Evolutionary conservation across 2,329 filamentous ascomycete genomes (phyloP).

Genomic region (Pseudovirgaria hyperparasitica): DNA sequence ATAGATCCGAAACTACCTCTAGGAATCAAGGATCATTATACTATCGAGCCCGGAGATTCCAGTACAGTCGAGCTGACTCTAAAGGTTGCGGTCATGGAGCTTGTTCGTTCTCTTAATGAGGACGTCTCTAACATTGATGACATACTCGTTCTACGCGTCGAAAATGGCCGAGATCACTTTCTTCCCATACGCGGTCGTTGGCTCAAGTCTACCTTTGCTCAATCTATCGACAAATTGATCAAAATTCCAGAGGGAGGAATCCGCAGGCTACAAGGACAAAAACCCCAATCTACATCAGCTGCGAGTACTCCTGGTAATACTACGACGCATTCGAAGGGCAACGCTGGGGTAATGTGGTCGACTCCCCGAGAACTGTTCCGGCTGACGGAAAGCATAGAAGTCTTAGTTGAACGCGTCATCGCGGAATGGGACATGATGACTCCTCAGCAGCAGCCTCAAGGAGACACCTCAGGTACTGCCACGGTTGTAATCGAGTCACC

Average conservation of each 20-base stretch:
- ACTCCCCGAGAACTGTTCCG: slow-evolving; percentile 82
- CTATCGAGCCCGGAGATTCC: slow-evolving; percentile 74
- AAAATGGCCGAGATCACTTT: slow-evolving; percentile 81
- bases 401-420: slow-evolving; percentile 43
- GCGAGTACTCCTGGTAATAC: background rate
- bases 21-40: slow-evolving; percentile 45
- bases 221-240: slow-evolving; percentile 79
- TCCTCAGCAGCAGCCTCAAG: slow-evolving; percentile 13
- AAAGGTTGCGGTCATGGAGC: slow-evolving; percentile 48
- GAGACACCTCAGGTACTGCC: too few species aligned
- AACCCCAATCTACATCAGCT: slow-evolving; percentile 25
- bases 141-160: slow-evolving; percentile 73
- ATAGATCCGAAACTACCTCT: background rate
- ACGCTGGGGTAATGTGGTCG: slow-evolving; percentile 52
- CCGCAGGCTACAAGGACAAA: slow-evolving; percentile 52
- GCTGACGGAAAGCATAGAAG: slow-evolving; percentile 68
- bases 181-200: slow-evolving; percentile 68
- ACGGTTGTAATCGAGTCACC: slow-evolving; percentile 14
- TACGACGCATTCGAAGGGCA: too few species aligned
- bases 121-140: slow-evolving; percentile 59
- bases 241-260: slow-evolving; percentile 68
- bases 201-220: slow-evolving; percentile 70
- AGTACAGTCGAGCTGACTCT: slow-evolving; percentile 56
- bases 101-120: slow-evolving; percentile 61
- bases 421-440: slow-evolving; percentile 52